Percentiles rank a stretch among this genome's conserved stretches.
phyloP scores from a whole-genome alignment of 805 yeast genomes.

The Yueomyces sinensis region DNA sequence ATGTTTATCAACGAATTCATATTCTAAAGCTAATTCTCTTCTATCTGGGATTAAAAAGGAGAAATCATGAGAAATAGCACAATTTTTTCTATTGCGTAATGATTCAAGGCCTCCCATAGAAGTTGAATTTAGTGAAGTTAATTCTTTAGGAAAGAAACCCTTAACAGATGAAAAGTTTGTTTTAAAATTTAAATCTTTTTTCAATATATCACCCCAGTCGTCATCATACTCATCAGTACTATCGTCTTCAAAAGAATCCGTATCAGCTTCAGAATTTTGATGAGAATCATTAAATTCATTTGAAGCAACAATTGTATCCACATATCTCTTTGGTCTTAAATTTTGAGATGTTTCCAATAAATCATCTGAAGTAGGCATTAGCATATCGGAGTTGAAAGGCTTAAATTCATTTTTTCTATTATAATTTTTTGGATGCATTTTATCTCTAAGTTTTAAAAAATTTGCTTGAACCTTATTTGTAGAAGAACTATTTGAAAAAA shows the following conservation, averaged over 20 bases:
- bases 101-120: slow-evolving; percentile 17
- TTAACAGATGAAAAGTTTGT: slow-evolving; percentile 10
- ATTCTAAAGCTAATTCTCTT: slow-evolving; percentile 54
- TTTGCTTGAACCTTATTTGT: slow-evolving; percentile 27
- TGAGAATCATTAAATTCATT: slow-evolving; percentile 8
- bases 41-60: slow-evolving; percentile 62
- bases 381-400: background rate
- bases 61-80: slow-evolving; percentile 55
- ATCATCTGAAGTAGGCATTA: background rate
- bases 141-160: slow-evolving; percentile 3
- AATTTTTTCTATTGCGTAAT: slow-evolving; percentile 30
- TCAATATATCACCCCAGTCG: slow-evolving; percentile 55
- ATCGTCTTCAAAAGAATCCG: slow-evolving; percentile 12
- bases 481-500: slow-evolving; percentile 49
- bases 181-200: slow-evolving; percentile 43
- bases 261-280: slow-evolving; percentile 15
- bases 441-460: slow-evolving; percentile 12
- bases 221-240: slow-evolving; percentile 49
- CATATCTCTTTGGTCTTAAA: slow-evolving; percentile 21
- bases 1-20: slow-evolving; percentile 46
- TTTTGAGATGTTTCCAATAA: slow-evolving; percentile 1
- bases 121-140: slow-evolving; percentile 15
- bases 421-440: slow-evolving; percentile 14
- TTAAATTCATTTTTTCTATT: background rate
- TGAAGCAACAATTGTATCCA: slow-evolving; percentile 15